A percentile compares a stretch with the other conserved stretches of the same genome.
Evolutionary conservation across 1,284 basidiomycete species (phyloP).

Genomic region (Pholiota adiposa): DNA sequence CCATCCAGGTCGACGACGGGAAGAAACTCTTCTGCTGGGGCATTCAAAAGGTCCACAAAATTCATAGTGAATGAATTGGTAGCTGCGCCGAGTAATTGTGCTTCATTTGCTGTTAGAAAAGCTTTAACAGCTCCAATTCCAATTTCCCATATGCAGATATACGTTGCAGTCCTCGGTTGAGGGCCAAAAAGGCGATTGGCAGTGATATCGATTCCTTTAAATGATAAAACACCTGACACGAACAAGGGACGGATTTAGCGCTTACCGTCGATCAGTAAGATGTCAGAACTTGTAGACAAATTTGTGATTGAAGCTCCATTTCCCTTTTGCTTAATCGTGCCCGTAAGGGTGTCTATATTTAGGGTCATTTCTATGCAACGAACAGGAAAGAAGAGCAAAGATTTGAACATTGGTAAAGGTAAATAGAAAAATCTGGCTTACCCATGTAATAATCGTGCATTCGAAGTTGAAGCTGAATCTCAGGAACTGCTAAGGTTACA

Average conservation of each 20-base stretch:
- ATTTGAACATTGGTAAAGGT: not conserved
- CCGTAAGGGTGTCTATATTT: conserved; percentile 66
- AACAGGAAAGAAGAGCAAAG: not conserved
- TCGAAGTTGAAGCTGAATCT: conserved; percentile 76
- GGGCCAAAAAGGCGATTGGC: conserved; percentile 89
- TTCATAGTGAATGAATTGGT: conserved; percentile 67
- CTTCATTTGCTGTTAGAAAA: conserved; percentile 60
- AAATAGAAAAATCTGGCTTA: conserved; percentile 36
- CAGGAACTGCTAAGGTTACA: conserved; percentile 62
- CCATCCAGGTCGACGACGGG: conserved; percentile 76
- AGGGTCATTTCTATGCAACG: conserved; percentile 71
- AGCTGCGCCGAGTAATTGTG: conserved; percentile 55
- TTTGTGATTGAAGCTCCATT: not conserved
- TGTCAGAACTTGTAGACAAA: conserved; percentile 28
- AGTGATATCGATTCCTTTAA: conserved; percentile 74
- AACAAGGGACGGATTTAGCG: conserved; percentile 14
- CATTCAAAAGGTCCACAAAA: conserved; percentile 78
- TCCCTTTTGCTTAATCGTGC: conserved; percentile 46
- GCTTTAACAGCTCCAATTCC: conserved; percentile 65
- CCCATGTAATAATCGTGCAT: conserved; percentile 90
- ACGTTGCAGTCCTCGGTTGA: conserved; percentile 81
- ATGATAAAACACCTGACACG: conserved; percentile 23
- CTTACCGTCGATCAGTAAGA: conserved; percentile 68
- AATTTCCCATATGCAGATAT: conserved; percentile 91
- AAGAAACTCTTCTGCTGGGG: conserved; percentile 74